Evolutionary conservation across 1,139 yeast species (phyloP), one percentile per base, ranked within the genome.

Genomic region (Debaryomyces nepalensis): DNA sequence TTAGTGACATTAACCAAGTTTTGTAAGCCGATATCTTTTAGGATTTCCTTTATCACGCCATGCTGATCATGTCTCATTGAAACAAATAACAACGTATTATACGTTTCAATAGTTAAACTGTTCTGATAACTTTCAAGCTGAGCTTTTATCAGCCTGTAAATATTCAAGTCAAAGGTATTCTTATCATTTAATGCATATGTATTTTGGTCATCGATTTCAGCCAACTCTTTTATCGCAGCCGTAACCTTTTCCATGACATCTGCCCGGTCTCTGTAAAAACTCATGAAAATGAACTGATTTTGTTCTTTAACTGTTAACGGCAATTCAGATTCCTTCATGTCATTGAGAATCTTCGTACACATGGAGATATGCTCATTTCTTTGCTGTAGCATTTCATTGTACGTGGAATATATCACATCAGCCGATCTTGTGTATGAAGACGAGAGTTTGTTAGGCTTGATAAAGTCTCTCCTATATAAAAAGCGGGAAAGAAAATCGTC

Each of bases 401-500:
- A 56, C 8, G 41, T 40, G 11, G 42, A 26, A 9, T 31, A 18
- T 18, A 34, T 27, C 14, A 36, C 18, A 15, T 26, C 26, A 2
- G 40, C 22, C 5, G 35, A 33, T 9, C 27, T 18, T 4, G 33
- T 15, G 16, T 19, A 33, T 7, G 51, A 41, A 3, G 43, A 39
- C 1, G 63, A 54, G 3, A 63, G 49, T 6, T 39, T 33, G 22
- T 53, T 59, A 10, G 68, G 65, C 37, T 48, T 53, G 26, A 54
- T 44, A 39, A 62, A 61, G 37, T 54, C 51, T 11, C 64, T 45
- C 23, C 48, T 50, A 4, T 44, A 38, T 4, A 67, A 49, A 40
- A 73, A 63, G 26, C 51, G 51, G 3, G 52, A 43, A 16, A 77
- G 44, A 26, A 78, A 61, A 7, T 59, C 62, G 44, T 75, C 73